Base-by-base conservation (phyloP, 2,329 filamentous ascomycete genomes). In the Aureobasidium sp. region DNA sequence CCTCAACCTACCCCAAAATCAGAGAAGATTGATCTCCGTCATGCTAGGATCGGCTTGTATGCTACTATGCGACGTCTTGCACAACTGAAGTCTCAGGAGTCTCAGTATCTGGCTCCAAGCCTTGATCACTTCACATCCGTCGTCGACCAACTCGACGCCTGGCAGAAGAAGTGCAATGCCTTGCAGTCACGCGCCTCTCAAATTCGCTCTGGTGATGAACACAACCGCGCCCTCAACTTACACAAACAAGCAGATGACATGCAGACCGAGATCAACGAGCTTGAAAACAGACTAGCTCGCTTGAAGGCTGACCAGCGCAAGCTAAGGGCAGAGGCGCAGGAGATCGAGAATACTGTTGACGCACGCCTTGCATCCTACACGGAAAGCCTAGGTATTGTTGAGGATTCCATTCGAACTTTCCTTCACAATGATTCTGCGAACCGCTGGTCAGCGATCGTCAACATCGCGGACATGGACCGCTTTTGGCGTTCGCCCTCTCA, bases 331-430 rank as follows among this genome's bases (percentile, higher is more conserved):
- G 80, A 84, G 68, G 83, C 90, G 50, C 79, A 82, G 7, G 84
- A 87, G 61, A 80, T 85, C 1, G 81, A 81, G 65, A 91, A 87
- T 67, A 80, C 81, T 60, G 78, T 87, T 41, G 88, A 91, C 70
- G 86, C 88, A 1, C 85, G 84, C n/a, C 72, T 91, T 15, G 89
- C 87, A 61, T 87, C 87, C 0, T 92, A 90, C 71, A 83, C 81
- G 24, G 83, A 86, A 1, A 87, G 87, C 4, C 74, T 90, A 39
- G 82, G 78, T 61, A 82, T 89, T 60, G 80, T 89, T 6, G 87
- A 92, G 64, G 77, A 76, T 15, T 83, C 88, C 61, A 79, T 90
- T 6, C 74, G 76, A 5, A 76, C 75, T 4, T 82, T 92, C 63
- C 76, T 92, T 67, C 78, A 75, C 29, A 51, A 56, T 20, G 36